phyloP scores from a whole-genome alignment of 345 rosid species.

The Orychophragmus violaceus region DNA sequence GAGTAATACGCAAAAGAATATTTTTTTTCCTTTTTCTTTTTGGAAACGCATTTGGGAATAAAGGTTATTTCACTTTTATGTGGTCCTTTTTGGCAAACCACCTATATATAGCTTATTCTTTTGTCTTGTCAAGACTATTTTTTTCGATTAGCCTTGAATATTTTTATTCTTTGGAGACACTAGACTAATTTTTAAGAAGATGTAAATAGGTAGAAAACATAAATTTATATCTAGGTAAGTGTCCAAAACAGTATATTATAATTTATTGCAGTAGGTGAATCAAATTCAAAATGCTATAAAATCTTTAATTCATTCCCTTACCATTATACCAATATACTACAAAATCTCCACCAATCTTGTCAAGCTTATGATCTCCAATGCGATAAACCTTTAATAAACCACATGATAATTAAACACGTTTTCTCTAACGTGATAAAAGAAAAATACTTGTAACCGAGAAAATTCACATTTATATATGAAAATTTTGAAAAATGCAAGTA shows the following conservation, averaged over 20 bases:
- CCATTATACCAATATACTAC: too few relatives aligned
- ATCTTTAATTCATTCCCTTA: too few relatives aligned
- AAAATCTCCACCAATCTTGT: too few relatives aligned
- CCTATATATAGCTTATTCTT: slow-evolving; percentile 1
- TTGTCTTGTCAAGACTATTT: neutral
- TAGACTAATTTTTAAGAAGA: too few relatives aligned
- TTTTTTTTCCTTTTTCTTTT: too few relatives aligned
- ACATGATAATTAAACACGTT: neutral
- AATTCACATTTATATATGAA: neutral
- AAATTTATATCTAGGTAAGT: too few relatives aligned
- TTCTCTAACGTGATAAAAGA: neutral
- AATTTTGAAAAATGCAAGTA: neutral
- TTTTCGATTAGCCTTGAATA: too few relatives aligned
- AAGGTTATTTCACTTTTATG: slow-evolving; percentile 9
- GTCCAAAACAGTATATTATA: too few relatives aligned
- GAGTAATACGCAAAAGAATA: neutral
- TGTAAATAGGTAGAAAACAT: too few relatives aligned
- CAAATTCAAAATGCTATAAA: too few relatives aligned
- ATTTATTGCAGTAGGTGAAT: too few relatives aligned
- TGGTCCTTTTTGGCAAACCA: slow-evolving; percentile 10
- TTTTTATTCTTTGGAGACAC: too few relatives aligned
- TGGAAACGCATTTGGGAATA: neutral
- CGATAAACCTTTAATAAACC: neutral
- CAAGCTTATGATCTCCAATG: neutral
- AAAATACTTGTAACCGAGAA: neutral